Evolutionary conservation across 192 early-diverging fungal genomes (phyloP), one percentile per base, ranked within the genome.

Genomic region (Spizellomyces punctatus): DNA sequence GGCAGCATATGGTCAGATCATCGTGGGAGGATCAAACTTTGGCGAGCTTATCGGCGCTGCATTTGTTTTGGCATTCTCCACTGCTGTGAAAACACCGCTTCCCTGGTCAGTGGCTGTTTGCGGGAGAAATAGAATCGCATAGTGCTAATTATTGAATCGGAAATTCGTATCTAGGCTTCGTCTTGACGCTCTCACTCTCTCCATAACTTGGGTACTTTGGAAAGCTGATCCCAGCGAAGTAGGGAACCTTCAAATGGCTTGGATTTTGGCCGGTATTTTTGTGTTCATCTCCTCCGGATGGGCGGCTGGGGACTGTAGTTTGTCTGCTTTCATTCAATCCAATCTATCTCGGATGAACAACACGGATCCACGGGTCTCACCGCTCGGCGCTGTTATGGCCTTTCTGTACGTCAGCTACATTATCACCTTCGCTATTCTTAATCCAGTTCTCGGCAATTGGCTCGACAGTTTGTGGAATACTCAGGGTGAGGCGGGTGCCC

Each of bases 11-110:
- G 61, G 78, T n/a, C 68, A 73, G 58, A 77, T 88, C 63, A 75
- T 88, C 66, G 70, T 81, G 36, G 85, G 81, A 27, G 85, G 83
- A 17, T 86, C 85, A 73, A 88, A 88, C 62, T 88, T 88, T 82
- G 86, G 86, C 57, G 86, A 88, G 62, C 63, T 86, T 6, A 64
- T 71, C 67, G 84, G 86, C 47, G 86, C 84, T 17, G 58, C 81
- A 55, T 77, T 82, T 44, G 84, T 86, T 6, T 75, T 86, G 17
- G 62, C 79, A 63, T 83, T 86, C 66, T 79, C 81, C 63, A 71
- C 59, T 36, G 66, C 44, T 64, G 49, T 88, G 73, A 76, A 79
- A 71, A 86, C 85, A 27, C 86, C 86, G 16, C 66, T 88, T 8
- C 86, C 86, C 0, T 79, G 62, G 72, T 62, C 17, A 19, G 6